phyloP scores from a whole-genome alignment of 768 basidiomycete genomes.

The Lactarius sanguifluus region DNA sequence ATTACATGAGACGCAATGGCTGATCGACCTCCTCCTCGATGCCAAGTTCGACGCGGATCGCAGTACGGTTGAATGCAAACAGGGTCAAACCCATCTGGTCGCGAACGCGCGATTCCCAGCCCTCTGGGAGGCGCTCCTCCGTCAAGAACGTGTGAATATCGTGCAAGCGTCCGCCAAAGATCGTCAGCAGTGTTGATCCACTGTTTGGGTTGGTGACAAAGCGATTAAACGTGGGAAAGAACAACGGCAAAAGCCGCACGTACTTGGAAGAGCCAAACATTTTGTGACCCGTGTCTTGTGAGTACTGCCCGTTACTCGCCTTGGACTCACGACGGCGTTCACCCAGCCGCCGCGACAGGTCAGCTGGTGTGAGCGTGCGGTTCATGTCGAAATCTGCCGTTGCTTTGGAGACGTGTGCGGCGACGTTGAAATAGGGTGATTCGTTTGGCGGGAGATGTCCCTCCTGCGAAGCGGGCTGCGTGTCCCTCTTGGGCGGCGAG shows the following conservation, averaged over 20 bases:
- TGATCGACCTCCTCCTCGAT: slow-evolving; percentile 34
- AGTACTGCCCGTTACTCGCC: slow-evolving; percentile 55
- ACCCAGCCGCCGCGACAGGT: slow-evolving; percentile 56
- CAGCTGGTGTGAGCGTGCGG: slow-evolving; percentile 50
- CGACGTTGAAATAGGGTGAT: slow-evolving; percentile 18
- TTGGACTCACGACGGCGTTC: slow-evolving; percentile 61
- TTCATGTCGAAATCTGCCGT: slow-evolving; percentile 20
- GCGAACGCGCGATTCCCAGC: slow-evolving; percentile 66
- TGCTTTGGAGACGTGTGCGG: slow-evolving; percentile 11
- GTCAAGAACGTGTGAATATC: slow-evolving; percentile 56
- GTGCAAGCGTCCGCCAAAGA: slow-evolving; percentile 62
- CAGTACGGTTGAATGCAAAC: slow-evolving; percentile 48
- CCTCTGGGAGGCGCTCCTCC: slow-evolving; percentile 69
- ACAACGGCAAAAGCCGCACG: slow-evolving; percentile 31
- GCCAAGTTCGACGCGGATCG: slow-evolving; percentile 35
- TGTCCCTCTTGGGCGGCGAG: slow-evolving; percentile 38
- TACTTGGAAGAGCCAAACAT: slow-evolving; percentile 69
- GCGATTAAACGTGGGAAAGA: not conserved
- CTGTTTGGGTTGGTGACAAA: slow-evolving; percentile 38
- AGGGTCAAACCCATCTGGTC: slow-evolving; percentile 61
- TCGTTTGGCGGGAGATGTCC: slow-evolving; percentile 14
- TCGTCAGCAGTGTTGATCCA: slow-evolving; percentile 59
- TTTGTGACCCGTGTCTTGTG: slow-evolving; percentile 50
- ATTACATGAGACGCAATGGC: slow-evolving; percentile 17
- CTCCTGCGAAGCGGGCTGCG: not conserved